phyloP scores from a whole-genome alignment of 1,284 basidiomycete species.

The Moniliophthora roreri region DNA sequence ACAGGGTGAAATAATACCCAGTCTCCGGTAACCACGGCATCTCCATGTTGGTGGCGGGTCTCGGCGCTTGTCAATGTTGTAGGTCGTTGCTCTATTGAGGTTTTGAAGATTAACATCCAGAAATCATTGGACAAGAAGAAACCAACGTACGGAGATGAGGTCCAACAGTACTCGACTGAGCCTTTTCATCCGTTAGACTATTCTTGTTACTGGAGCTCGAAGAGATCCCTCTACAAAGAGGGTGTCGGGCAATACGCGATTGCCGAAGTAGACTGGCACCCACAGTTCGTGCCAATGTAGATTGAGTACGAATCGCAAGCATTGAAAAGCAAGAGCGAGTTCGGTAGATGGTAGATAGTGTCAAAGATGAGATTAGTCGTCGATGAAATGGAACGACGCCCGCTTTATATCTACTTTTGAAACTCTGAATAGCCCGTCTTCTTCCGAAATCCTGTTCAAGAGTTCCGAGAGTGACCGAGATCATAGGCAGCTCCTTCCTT shows the following conservation, averaged over 20 bases:
- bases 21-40: constrained; percentile 43
- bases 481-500: neutral
- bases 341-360: neutral
- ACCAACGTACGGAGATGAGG: constrained; percentile 1
- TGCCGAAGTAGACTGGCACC: too few relatives aligned
- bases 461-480: neutral
- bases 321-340: neutral
- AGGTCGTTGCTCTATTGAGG: neutral
- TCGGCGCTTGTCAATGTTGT: neutral
- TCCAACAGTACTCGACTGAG: neutral
- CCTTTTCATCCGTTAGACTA: constrained; percentile 2
- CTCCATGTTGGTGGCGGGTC: neutral
- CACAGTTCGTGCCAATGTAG: neutral
- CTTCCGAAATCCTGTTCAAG: neutral
- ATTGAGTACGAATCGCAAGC: neutral
- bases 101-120: neutral
- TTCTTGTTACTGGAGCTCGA: neutral
- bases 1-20: constrained; percentile 87
- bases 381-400: neutral
- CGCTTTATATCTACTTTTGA: neutral
- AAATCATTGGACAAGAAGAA: neutral
- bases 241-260: neutral
- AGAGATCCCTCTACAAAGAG: neutral
- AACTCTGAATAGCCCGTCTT: neutral
- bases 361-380: neutral